A percentile compares a stretch with the other conserved stretches of the same genome.
phyloP scores from a whole-genome alignment of 75 land plant species.

The Selaginella tamariscina region DNA sequence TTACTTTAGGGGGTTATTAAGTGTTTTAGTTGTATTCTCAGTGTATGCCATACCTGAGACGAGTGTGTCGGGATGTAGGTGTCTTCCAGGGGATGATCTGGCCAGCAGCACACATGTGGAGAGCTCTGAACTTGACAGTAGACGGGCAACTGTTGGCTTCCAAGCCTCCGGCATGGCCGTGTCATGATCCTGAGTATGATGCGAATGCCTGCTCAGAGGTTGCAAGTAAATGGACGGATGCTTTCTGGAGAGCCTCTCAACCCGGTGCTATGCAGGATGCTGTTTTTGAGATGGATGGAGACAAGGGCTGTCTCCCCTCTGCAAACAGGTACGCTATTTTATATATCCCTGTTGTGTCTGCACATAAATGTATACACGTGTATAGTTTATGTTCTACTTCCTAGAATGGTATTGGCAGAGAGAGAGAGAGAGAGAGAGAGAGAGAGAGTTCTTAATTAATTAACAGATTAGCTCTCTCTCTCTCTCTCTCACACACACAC shows the following conservation, averaged over 20 bases:
- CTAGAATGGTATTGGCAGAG: background rate
- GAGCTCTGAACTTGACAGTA: background rate
- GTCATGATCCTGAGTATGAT: background rate
- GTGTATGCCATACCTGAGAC: no score
- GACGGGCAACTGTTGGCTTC: background rate
- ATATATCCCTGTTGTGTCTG: background rate
- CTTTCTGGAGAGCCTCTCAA: conserved; percentile 2
- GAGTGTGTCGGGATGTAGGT: background rate
- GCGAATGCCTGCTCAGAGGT: background rate
- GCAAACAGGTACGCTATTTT: background rate
- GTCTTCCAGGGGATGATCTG: background rate
- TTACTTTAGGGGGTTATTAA: no score
- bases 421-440: background rate
- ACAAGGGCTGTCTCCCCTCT: background rate
- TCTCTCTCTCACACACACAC: no score
- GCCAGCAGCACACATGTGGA: background rate
- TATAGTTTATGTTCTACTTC: background rate
- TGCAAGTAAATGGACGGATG: background rate
- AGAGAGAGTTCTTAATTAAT: no score
- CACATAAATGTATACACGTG: background rate
- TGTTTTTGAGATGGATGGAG: background rate
- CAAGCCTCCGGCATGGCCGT: background rate
- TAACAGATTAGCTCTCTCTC: no score
- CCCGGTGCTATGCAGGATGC: conserved; percentile 1
- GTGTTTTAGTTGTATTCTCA: no score